These are phyloP conservation scores for Cercophora sp. DNA, from an alignment of 495 filamentous ascomycete species.

Conservation along the genomic window DNA sequence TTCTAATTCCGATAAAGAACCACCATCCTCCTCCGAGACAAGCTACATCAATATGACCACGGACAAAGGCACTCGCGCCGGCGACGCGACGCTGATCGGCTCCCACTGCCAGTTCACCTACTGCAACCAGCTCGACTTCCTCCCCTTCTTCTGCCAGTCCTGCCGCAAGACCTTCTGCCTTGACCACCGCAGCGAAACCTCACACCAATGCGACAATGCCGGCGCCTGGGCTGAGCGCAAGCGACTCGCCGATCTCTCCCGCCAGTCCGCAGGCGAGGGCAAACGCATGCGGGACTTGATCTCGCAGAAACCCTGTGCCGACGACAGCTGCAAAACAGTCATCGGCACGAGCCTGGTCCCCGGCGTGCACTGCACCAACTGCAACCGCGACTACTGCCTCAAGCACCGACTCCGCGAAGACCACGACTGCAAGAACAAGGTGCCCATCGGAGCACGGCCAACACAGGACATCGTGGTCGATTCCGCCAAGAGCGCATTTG, in stretches of 20 bases:
- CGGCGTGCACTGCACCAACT: conserved; percentile 74
- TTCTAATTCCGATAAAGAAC: conserved; percentile 17
- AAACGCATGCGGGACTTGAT: conserved; percentile 41
- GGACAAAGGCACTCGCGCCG: conserved; percentile 49
- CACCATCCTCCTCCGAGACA: conserved; percentile 23
- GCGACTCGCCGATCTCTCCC: conserved; percentile 51
- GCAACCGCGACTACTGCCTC: conserved; percentile 85
- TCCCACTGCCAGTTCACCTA: conserved; percentile 85
- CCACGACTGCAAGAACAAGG: conserved; percentile 70
- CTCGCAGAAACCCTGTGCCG: conserved; percentile 57
- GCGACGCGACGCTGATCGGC: conserved; percentile 80
- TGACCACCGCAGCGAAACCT: conserved; percentile 84
- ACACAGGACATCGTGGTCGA: conserved; percentile 42
- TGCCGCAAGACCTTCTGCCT: conserved; percentile 84
- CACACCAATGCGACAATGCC: conserved; percentile 74
- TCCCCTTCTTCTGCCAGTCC: conserved; percentile 91
- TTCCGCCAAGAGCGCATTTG: conserved; percentile 63
- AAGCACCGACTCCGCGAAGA: conserved; percentile 84
- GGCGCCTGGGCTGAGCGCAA: conserved; percentile 81
- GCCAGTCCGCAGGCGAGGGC: conserved; percentile 42
- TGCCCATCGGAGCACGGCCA: conserved; percentile 65
- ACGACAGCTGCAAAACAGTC: conserved; percentile 72
- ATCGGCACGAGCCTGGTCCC: conserved; percentile 76
- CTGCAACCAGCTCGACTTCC: conserved; percentile 93
- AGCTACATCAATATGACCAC: conserved; percentile 47